phyloP scores from a whole-genome alignment of 345 rosid genomes.

The Salix dunnii region DNA sequence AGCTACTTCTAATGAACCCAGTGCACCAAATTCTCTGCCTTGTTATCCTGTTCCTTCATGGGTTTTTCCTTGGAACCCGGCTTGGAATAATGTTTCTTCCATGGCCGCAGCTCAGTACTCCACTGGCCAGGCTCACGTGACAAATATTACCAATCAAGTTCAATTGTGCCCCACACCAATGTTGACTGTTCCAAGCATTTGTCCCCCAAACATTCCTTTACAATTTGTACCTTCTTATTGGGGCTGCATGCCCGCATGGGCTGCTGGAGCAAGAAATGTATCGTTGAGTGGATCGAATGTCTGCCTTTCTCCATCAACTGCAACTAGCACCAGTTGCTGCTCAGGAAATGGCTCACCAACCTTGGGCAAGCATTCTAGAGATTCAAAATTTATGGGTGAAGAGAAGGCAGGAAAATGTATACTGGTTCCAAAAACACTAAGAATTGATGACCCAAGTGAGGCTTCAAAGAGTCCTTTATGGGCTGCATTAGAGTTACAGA shows the following conservation, averaged over 20 bases:
- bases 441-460: conserved; percentile 69
- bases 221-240: conserved; percentile 63
- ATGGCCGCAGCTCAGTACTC: conserved; percentile 26
- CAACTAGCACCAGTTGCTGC: conserved; percentile 39
- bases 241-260: conserved; percentile 51
- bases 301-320: conserved; percentile 45
- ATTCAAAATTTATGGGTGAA: conserved; percentile 37
- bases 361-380: conserved; percentile 73
- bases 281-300: conserved; percentile 20
- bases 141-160: conserved; percentile 26
- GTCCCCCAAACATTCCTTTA: conserved; percentile 64
- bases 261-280: conserved; percentile 34
- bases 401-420: conserved; percentile 43
- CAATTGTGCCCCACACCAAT: conserved; percentile 52
- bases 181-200: conserved; percentile 39
- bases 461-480: conserved; percentile 79
- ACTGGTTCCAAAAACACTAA: conserved; percentile 63
- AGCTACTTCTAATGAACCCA: conserved; percentile 32
- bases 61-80: conserved; percentile 48
- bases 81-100: conserved; percentile 27
- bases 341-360: conserved; percentile 45
- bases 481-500: conserved; percentile 60
- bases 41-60: conserved; percentile 49
- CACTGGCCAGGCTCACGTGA: conserved; percentile 23
- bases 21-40: conserved; percentile 32